Evolutionary conservation across 129 eudicot species (phyloP).

Genomic region (Cynara cardunculus): DNA sequence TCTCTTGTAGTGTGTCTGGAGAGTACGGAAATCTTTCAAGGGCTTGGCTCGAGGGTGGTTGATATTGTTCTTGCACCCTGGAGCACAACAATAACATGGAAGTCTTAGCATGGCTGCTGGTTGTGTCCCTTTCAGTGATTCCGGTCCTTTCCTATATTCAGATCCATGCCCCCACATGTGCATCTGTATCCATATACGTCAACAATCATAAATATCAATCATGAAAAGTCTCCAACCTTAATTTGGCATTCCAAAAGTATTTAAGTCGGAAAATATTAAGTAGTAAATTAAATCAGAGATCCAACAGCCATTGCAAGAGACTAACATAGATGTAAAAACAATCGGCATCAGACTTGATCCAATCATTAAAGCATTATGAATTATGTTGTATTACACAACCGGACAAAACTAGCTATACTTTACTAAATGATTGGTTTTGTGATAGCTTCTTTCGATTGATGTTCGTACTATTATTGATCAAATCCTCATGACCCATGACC

Average conservation of each 20-base stretch:
- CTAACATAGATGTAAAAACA: background rate
- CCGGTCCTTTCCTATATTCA: constrained; percentile 84
- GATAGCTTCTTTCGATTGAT: background rate
- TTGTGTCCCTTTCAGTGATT: constrained; percentile 80
- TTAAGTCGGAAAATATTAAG: background rate
- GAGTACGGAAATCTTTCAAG: constrained; percentile 86
- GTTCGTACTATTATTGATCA: constrained; percentile 7
- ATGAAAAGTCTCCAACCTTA: background rate
- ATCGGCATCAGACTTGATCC: background rate
- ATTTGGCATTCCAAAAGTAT: background rate
- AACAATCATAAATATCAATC: background rate
- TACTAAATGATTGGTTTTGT: background rate
- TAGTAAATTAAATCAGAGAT: background rate
- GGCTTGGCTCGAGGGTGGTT: constrained; percentile 96
- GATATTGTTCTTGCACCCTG: constrained; percentile 93
- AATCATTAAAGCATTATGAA: constrained; percentile 3
- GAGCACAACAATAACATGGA: constrained; percentile 93
- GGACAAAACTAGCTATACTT: constrained; percentile 4
- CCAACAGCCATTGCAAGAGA: background rate
- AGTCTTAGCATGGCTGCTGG: constrained; percentile 96
- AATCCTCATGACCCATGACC: background rate
- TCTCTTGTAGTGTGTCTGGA: constrained; percentile 93
- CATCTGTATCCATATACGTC: constrained; percentile 50
- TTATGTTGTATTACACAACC: background rate
- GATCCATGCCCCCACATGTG: constrained; percentile 99